These are phyloP conservation scores for Phialocephala sp. DNA, from an alignment of 2,329 filamentous ascomycete genomes.

Conservation along the genomic window DNA sequence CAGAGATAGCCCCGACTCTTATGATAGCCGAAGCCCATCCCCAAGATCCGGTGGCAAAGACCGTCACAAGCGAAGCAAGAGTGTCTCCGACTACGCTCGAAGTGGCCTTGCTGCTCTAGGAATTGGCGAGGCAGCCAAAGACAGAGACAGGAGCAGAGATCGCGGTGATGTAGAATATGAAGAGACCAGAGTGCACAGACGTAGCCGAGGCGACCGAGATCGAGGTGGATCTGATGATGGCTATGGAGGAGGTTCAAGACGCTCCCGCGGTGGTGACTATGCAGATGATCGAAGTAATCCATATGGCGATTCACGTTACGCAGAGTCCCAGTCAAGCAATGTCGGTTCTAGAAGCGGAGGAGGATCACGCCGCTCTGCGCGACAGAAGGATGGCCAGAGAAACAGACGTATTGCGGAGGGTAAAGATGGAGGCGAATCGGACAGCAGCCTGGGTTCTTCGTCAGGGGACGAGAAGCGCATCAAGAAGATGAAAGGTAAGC, in stretches of 20 bases:
- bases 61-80: conserved; percentile 65
- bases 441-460: conserved; percentile 60
- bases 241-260: conserved; percentile 28
- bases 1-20: conserved; percentile 40
- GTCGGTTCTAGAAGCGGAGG: conserved; percentile 31
- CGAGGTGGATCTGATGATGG: conserved; percentile 34
- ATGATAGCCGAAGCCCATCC: conserved; percentile 42
- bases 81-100: conserved; percentile 67
- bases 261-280: conserved; percentile 33
- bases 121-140: conserved; percentile 55
- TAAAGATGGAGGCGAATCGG: conserved; percentile 44
- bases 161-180: conserved; percentile 33
- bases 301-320: conserved; percentile 39
- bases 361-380: conserved; percentile 29
- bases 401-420: conserved; percentile 41
- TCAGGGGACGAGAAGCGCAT: conserved; percentile 66
- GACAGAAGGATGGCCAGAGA: conserved; percentile 35
- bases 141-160: conserved; percentile 22
- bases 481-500: conserved; percentile 70
- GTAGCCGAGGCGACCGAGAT: conserved; percentile 13
- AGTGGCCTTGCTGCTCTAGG: conserved; percentile 67
- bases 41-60: conserved; percentile 41
- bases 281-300: conserved; percentile 36
- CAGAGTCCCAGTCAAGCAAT: conserved; percentile 39
- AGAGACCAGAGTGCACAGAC: conserved; percentile 35